Conservation (phyloP, 805 yeast genomes). For the Candida andamanensis region DNA sequence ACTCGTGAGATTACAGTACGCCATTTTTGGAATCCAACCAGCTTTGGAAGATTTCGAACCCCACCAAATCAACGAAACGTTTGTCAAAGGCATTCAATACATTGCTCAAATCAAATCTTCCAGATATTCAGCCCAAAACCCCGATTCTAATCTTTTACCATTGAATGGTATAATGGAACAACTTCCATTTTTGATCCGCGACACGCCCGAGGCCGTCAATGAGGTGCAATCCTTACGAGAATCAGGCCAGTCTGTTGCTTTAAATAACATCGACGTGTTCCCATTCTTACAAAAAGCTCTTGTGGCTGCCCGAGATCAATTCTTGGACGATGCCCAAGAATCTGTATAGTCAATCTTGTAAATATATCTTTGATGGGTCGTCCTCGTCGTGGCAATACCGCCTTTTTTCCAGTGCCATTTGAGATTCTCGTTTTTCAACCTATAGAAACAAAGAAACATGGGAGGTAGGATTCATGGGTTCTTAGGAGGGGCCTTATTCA, state of each 20-base stretch:
- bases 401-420: too few species aligned
- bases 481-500: slow-evolving; percentile 50
- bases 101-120: slow-evolving; percentile 65
- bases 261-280: slow-evolving; percentile 37
- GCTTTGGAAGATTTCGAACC: slow-evolving; percentile 53
- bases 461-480: slow-evolving; percentile 43
- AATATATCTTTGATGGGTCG: not conserved
- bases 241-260: slow-evolving; percentile 20
- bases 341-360: not conserved
- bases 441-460: slow-evolving; percentile 18
- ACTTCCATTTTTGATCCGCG: slow-evolving; percentile 35
- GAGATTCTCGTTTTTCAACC: too few species aligned
- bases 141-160: slow-evolving; percentile 22
- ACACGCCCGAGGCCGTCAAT: slow-evolving; percentile 36
- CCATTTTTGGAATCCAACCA: slow-evolving; percentile 80
- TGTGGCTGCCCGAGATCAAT: slow-evolving; percentile 9
- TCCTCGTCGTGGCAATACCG: not conserved
- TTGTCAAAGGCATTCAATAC: slow-evolving; percentile 62
- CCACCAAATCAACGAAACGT: slow-evolving; percentile 40
- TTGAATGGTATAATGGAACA: slow-evolving; percentile 37
- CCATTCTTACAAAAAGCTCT: slow-evolving; percentile 34
- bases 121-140: slow-evolving; percentile 23
- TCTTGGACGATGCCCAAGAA: too few species aligned
- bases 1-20: slow-evolving; percentile 73
- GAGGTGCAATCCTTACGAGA: slow-evolving; percentile 48